Evolutionary conservation across 495 filamentous ascomycete species (phyloP).

Genomic region (Aspergillus funiculosus): DNA sequence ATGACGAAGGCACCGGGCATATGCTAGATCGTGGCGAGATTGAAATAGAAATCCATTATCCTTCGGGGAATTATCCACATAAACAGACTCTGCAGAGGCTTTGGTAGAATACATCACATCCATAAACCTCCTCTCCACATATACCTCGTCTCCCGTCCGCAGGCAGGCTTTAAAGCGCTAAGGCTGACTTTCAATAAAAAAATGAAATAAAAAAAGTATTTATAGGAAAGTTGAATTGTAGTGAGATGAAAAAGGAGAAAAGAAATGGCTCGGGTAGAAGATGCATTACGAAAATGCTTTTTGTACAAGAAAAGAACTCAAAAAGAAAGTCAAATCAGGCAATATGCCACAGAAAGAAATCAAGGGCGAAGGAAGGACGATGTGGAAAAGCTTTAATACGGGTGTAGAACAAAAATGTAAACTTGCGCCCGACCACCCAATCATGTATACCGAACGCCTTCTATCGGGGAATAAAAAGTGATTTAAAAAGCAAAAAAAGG

Average conservation of each 20-base stretch:
- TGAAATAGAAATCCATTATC: neutral
- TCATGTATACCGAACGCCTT: conserved; percentile 43
- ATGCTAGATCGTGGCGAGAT: no score
- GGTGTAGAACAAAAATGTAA: conserved; percentile 13
- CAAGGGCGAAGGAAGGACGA: conserved; percentile 9
- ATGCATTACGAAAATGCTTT: conserved; percentile 29
- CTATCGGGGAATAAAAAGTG: conserved; percentile 43
- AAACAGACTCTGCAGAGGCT: conserved; percentile 24
- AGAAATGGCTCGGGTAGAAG: conserved; percentile 19
- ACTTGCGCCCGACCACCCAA: conserved; percentile 33
- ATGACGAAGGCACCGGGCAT: no score
- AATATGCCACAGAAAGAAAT: conserved; percentile 22
- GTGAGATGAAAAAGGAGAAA: conserved; percentile 13
- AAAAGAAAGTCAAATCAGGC: conserved; percentile 8
- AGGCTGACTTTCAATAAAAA: conserved; percentile 6
- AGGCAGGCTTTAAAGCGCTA: conserved; percentile 10
- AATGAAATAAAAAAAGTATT: conserved; percentile 15
- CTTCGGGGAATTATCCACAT: conserved; percentile 16
- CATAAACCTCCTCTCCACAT: conserved; percentile 22
- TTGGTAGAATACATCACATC: conserved; percentile 29
- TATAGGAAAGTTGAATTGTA: conserved; percentile 16
- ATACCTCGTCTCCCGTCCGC: conserved; percentile 15
- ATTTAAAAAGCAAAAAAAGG: conserved; percentile 4
- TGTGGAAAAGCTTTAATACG: conserved; percentile 8
- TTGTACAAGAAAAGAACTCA: conserved; percentile 32